A percentile compares a stretch with the other conserved stretches of the same genome.
Evolutionary conservation across 2,329 filamentous ascomycete species (phyloP).

Genomic region (Monosporascus sp.): DNA sequence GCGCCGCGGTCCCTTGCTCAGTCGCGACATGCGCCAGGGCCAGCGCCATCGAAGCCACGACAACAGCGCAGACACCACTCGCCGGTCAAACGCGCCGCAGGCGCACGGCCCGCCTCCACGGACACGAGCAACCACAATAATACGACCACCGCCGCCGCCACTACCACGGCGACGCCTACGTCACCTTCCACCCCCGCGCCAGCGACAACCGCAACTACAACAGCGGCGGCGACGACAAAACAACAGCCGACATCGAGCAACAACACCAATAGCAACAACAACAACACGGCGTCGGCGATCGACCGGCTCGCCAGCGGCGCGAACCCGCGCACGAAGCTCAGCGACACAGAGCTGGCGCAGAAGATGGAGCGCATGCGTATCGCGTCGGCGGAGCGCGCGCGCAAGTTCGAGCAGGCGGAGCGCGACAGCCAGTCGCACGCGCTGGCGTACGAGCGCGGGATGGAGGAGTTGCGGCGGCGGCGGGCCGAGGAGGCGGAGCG

Average conservation of each 20-base stretch:
- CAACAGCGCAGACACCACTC: constrained; percentile 17
- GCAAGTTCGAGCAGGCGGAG: constrained; percentile 53
- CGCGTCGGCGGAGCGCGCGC: constrained; percentile 50
- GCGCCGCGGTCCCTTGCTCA: constrained; percentile 23
- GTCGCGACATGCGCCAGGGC: constrained; percentile 25
- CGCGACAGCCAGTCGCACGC: constrained; percentile 52
- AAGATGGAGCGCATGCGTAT: constrained; percentile 60
- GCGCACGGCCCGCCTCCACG: constrained; percentile 1
- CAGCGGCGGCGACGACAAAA: constrained; percentile 11
- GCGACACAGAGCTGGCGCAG: constrained; percentile 50
- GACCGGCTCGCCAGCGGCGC: constrained; percentile 48
- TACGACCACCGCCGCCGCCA: constrained; percentile 6
- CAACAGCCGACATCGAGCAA: constrained; percentile 3
- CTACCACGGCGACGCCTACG: constrained; percentile 13
- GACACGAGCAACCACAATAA: constrained; percentile 2
- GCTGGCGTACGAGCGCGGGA: constrained; percentile 46
- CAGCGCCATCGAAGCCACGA: constrained; percentile 4
- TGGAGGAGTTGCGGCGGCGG: constrained; percentile 49
- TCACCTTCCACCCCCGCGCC: constrained; percentile 3
- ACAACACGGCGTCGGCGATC: constrained; percentile 19
- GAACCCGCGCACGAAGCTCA: constrained; percentile 56
- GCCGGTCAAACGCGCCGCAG: constrained; percentile 4
- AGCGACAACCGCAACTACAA: constrained; percentile 4
- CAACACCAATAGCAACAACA: constrained; percentile 2
- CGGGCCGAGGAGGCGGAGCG: constrained; percentile 48